phyloP scores from a whole-genome alignment of 2,329 filamentous ascomycete species.

The Colletotrichum sp. region DNA sequence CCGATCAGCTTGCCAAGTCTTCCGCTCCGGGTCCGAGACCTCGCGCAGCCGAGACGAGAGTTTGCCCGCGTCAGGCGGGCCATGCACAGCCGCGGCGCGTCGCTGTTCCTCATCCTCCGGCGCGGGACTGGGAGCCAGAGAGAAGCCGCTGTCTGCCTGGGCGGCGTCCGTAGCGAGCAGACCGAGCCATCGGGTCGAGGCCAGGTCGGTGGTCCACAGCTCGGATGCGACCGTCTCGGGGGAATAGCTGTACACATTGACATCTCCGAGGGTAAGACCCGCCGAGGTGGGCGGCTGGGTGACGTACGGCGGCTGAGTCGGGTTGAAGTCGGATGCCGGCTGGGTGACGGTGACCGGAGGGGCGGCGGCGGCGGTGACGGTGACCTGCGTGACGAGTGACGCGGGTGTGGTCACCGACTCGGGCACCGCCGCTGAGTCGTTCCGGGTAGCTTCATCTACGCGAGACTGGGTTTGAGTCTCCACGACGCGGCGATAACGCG shows the following conservation, averaged over 20 bases:
- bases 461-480: background rate
- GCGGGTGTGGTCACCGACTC: background rate
- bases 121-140: conserved; percentile 25
- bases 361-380: background rate
- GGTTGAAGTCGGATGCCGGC: background rate
- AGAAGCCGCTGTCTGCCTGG: conserved; percentile 35
- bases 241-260: conserved; percentile 23
- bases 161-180: conserved; percentile 34
- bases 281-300: conserved; percentile 1
- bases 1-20: conserved; percentile 28
- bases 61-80: background rate
- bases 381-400: background rate
- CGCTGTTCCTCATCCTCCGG: conserved; percentile 11
- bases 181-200: conserved; percentile 35
- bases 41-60: background rate
- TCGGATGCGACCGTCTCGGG: conserved; percentile 31
- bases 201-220: conserved; percentile 31
- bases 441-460: background rate
- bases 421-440: background rate
- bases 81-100: background rate
- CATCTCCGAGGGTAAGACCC: conserved; percentile 9
- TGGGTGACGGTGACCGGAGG: background rate
- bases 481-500: background rate
- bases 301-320: background rate
- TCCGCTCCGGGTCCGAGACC: conserved; percentile 24